Evolutionary conservation across 1,284 basidiomycete genomes (phyloP).

Genomic region (Papiliotrema laurentii): DNA sequence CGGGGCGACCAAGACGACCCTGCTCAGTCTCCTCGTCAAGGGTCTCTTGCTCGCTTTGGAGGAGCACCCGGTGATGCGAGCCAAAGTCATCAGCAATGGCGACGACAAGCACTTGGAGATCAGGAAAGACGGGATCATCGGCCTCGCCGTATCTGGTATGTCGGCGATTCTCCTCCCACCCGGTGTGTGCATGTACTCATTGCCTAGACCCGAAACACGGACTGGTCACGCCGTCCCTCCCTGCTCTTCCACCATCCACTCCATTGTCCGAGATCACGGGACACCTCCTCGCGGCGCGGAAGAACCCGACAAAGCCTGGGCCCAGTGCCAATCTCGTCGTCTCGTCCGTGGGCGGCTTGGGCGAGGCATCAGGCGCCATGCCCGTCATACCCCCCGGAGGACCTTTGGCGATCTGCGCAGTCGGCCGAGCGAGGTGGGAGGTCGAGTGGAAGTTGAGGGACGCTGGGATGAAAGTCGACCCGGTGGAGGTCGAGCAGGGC

Average conservation of each 20-base stretch:
- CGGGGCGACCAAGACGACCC: conserved; percentile 56
- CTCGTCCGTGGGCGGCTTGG: conserved; percentile 79
- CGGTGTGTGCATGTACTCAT: background rate
- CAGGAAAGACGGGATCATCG: conserved; percentile 30
- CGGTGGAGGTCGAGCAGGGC: conserved; percentile 52
- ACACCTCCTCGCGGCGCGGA: conserved; percentile 55
- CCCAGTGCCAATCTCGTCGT: conserved; percentile 69
- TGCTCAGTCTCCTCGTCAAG: conserved; percentile 82
- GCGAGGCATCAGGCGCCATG: conserved; percentile 63
- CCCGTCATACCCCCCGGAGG: conserved; percentile 83
- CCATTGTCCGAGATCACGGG: conserved; percentile 62
- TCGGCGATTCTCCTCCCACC: too few relatives aligned
- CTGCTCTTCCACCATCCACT: conserved; percentile 57
- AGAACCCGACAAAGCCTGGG: conserved; percentile 60
- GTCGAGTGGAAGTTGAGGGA: conserved; percentile 26
- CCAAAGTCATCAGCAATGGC: conserved; percentile 24
- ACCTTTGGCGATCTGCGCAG: conserved; percentile 83
- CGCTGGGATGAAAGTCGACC: conserved; percentile 53
- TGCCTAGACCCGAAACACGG: conserved; percentile 63
- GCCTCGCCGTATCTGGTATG: conserved; percentile 41
- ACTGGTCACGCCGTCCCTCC: conserved; percentile 78
- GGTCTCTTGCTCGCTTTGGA: conserved; percentile 72
- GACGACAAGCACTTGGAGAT: conserved; percentile 35
- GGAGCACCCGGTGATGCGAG: conserved; percentile 52
- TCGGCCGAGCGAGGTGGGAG: conserved; percentile 75